Conservation (phyloP, 164 flowering plant species). For the Tetrastigma voinierianum region DNA sequence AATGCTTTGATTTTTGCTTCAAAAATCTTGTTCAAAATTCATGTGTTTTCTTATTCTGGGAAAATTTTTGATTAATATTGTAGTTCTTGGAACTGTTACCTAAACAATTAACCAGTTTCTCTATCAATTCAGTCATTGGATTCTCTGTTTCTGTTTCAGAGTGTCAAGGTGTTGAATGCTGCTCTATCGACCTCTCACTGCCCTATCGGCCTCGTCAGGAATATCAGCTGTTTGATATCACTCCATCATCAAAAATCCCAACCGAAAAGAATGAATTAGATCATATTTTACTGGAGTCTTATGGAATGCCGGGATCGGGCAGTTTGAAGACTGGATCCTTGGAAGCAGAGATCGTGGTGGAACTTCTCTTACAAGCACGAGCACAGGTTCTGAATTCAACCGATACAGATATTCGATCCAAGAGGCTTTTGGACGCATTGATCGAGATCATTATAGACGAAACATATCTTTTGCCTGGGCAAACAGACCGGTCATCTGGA, state of each 20-base stretch:
- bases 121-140: neutral
- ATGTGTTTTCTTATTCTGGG: too few relatives aligned
- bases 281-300: neutral
- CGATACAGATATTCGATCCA: conserved; percentile 11
- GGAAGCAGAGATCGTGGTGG: conserved; percentile 18
- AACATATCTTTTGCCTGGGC: conserved; percentile 9
- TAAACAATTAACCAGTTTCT: too few relatives aligned
- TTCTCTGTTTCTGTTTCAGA: conserved; percentile 2
- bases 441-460: conserved; percentile 15
- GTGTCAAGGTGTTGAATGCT: conserved; percentile 1
- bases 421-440: conserved; percentile 26
- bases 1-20: too few relatives aligned
- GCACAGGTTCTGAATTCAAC: conserved; percentile 14
- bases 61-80: too few relatives aligned
- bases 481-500: conserved; percentile 17
- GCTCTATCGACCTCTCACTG: neutral
- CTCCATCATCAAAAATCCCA: conserved; percentile 12
- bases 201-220: conserved; percentile 2
- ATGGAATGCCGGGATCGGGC: neutral
- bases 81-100: too few relatives aligned
- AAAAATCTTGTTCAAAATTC: neutral
- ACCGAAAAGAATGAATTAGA: neutral
- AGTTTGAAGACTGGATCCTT: conserved; percentile 5
- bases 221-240: conserved; percentile 4
- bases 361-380: conserved; percentile 19